Evolutionary conservation across 768 basidiomycete genomes (phyloP), one percentile per base, ranked within the genome.

Genomic region (Tricholoma matsutake): DNA sequence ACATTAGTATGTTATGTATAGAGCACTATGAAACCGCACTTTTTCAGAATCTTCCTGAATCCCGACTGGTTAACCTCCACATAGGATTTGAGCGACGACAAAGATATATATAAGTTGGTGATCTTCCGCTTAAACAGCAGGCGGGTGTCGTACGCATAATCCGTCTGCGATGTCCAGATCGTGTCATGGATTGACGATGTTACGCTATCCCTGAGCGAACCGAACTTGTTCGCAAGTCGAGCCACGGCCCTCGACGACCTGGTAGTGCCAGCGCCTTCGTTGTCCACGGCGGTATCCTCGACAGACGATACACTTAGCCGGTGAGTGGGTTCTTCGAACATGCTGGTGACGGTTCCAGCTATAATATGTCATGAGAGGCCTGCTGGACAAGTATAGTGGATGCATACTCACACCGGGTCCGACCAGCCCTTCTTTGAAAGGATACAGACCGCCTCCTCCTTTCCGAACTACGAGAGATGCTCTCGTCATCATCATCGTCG

Each of bases 21-120:
- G 47, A 52, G 28, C 45, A 31, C 22, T 32, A 34, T 41, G 39
- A 6, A 28, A 29, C 73, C 86, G 60, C 70, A 94, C 90, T 98
- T 98, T 76, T 98, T 98, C 69, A 96, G 72, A 37, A 96, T 95
- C 80, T 98, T 98, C 66, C 93, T 84, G 76, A 98, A 94, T 1
- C 95, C 96, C 0, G 93, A 91, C 71, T 92, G 83, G 72, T 98
- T 98, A 60, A 97, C 77, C 68, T 98, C 94, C 59, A 94, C 86
- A 64, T 94, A 99, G 6, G 93, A 90, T 71, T 82, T 84, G 59
- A 98, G 81, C 29, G 87, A 86, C 13, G 87, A 87, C 51, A 88
- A 81, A 6, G 86, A 80, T 47, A 94, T 85, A 72, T 91, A 97
- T 10, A 94, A 81, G 52, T 80, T 86, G 0, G 93, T 91, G 56